Conservation (phyloP, 352 stramenopile species). For the Pythium volutum region DNA sequence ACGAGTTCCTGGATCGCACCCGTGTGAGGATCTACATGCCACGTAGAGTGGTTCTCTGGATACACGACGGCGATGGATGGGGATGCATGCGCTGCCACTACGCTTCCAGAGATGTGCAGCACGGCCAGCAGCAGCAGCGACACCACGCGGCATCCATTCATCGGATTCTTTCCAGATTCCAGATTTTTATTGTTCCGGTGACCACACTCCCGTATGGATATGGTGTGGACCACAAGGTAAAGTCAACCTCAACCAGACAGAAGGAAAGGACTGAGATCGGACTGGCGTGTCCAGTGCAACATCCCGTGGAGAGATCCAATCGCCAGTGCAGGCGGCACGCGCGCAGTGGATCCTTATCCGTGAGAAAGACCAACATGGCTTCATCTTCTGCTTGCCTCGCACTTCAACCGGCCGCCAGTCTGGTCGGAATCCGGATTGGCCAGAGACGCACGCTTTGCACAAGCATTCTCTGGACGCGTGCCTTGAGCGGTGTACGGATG, state of each 20-base stretch:
- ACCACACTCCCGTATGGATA: slow-evolving; percentile 3
- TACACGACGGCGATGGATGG: slow-evolving; percentile 4
- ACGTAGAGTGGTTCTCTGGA: slow-evolving; percentile 36
- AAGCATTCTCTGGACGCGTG: slow-evolving; percentile 9
- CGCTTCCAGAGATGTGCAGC: not conserved
- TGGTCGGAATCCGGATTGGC: slow-evolving; percentile 8
- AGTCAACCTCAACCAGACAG: not conserved
- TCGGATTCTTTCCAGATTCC: not conserved
- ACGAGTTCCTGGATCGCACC: slow-evolving; percentile 19
- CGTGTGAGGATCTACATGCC: slow-evolving; percentile 22
- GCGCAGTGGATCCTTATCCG: not conserved
- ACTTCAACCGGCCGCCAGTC: not conserved
- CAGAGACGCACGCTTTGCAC: not conserved
- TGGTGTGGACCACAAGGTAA: slow-evolving; percentile 12
- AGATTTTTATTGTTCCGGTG: not conserved
- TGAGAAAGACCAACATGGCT: not conserved
- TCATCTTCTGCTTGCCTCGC: not conserved
- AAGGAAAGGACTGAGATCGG: not conserved
- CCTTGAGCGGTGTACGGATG: not conserved
- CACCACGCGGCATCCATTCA: not conserved
- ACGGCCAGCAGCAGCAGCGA: not conserved
- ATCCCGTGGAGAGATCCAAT: slow-evolving; percentile 5
- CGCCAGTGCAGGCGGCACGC: slow-evolving; percentile 16
- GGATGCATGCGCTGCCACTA: too few species aligned
- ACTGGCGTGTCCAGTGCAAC: not conserved